Base-by-base conservation (phyloP, 2,329 filamentous ascomycete species). In the Aspergillus oerlinghausenensis region DNA sequence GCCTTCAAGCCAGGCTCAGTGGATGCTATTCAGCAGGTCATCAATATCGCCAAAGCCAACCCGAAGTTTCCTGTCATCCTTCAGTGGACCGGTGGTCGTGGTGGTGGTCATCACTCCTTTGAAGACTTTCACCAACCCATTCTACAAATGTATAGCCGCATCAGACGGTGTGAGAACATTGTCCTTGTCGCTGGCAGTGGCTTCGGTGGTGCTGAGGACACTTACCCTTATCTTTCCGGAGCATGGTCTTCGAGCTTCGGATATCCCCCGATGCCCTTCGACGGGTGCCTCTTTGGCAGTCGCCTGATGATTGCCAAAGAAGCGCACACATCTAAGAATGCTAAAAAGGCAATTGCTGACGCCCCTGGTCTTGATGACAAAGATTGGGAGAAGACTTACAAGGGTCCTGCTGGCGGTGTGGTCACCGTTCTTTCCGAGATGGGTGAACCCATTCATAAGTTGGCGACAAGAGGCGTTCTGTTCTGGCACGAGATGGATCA, bases 401-500 rank as follows among this genome's bases (percentile, higher is more conserved):
- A 93, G 79, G 90, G 90, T 19, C 83, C 92, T 26, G 89, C 92
- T 56, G 94, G 94, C 67, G 94, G 94, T 72, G 86, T 99, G 61
- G 93, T 99, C 67, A 99, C 94, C 28, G 94, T 99, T 50, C 86
- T 92, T 62, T 99, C 94, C 1, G 94, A 99, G 78, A 99, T 99
- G 95, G 95, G 94, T 49, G 94, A 99, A 81, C 95, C 94, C 5
- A 99, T 99, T 60, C 94, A 99, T 81, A 99, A 99, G 80, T 85
- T 99, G 58, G 95, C 94, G 17, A 99, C 94, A 50, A 89, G 95
- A 57, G 94, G 94, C 83, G 92, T 99, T 50, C 81, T 85, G 54
- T 96, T 99, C 81, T 99, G 94, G 94, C 88, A 92, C 51, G 95
- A 99, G 78, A 96, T 99, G 92, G 94, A 99, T 70, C 85, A 95